These are phyloP conservation scores for Lasiodiplodia citricola DNA, from an alignment of 2,329 filamentous ascomycete genomes.

Conservation along the genomic window DNA sequence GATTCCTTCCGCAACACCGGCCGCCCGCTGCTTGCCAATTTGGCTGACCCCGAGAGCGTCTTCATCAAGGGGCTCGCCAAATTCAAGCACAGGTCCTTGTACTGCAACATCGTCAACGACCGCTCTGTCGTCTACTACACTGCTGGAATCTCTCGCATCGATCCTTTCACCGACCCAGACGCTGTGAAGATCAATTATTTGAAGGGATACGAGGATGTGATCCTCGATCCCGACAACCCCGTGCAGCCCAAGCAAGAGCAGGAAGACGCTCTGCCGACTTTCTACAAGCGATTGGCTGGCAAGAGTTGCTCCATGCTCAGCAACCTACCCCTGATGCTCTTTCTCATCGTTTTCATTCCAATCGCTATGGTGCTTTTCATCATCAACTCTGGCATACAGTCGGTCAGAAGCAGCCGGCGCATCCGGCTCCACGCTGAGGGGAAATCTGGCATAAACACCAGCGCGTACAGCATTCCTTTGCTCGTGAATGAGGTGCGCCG, in stretches of 20 bases:
- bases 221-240: slow-evolving; percentile 72
- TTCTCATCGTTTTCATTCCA: slow-evolving; percentile 74
- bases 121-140: slow-evolving; percentile 83
- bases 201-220: slow-evolving; percentile 72
- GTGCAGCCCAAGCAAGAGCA: slow-evolving; percentile 54
- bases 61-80: slow-evolving; percentile 79
- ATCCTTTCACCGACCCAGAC: slow-evolving; percentile 75
- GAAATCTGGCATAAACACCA: slow-evolving; percentile 68
- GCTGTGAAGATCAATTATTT: slow-evolving; percentile 75
- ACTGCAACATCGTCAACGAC: slow-evolving; percentile 89
- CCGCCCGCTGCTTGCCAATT: slow-evolving; percentile 77
- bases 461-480: slow-evolving; percentile 76
- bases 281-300: slow-evolving; percentile 43
- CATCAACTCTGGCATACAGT: slow-evolving; percentile 77
- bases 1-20: slow-evolving; percentile 84
- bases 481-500: slow-evolving; percentile 76
- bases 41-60: slow-evolving; percentile 83
- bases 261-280: slow-evolving; percentile 38
- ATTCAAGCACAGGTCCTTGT: slow-evolving; percentile 79
- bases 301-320: slow-evolving; percentile 50
- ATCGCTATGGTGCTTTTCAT: slow-evolving; percentile 75
- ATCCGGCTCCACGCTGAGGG: slow-evolving; percentile 78
- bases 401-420: slow-evolving; percentile 72
- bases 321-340: slow-evolving; percentile 66
- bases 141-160: slow-evolving; percentile 74